Evolutionary conservation across 2,329 filamentous ascomycete genomes (phyloP), one percentile per base, ranked within the genome.

Genomic region (Scytalidium lignicola): DNA sequence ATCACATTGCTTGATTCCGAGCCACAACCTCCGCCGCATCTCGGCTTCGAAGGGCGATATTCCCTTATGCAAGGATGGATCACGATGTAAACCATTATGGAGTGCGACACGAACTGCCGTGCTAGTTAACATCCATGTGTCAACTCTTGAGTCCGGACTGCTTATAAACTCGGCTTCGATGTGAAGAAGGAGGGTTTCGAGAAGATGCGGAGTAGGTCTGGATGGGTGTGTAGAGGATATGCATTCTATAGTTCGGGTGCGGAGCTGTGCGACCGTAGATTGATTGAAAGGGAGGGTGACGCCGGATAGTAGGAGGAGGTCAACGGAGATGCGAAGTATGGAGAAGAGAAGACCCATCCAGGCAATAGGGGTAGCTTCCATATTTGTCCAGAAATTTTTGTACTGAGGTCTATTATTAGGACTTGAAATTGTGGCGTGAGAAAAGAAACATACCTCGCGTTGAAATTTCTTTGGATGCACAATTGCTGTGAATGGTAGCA

Each of bases 21-120:
- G 73, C 78, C 78, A 80, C 58, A 74, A 63, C 50, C 82, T 70
- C 26, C 81, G 72, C 52, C 82, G 73, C 79, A 86, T 90, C 64
- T 80, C 76, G 12, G 72, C 74, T 46, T 78, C 69, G 49, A 75
- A 80, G 1, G 73, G 64, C 1, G 73, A 68, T 21, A 80, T 70
- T 42, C 68, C 68, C 2, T 76, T 73, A 32, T 46, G 49, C 56
- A 73, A 71, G 58, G 65, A 69, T 2, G 77, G 72, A 51, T 82
- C 79, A 19, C 79, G 74, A 56, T 82, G 79, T 15, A 80, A 65
- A 9, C 79, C 79, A 74, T 80, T 78, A 55, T 78, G 77, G 44
- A 82, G 64, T 68, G 80, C 77, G 2, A 81, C 63, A 5, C 78
- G 74, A 39, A 81, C 67, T 23, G 71, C 66, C 9, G 76, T 70